A percentile compares a stretch with the other conserved stretches of the same genome.
phyloP scores from a whole-genome alignment of 108 stramenopile species.

The Conticribra weissflogii region DNA sequence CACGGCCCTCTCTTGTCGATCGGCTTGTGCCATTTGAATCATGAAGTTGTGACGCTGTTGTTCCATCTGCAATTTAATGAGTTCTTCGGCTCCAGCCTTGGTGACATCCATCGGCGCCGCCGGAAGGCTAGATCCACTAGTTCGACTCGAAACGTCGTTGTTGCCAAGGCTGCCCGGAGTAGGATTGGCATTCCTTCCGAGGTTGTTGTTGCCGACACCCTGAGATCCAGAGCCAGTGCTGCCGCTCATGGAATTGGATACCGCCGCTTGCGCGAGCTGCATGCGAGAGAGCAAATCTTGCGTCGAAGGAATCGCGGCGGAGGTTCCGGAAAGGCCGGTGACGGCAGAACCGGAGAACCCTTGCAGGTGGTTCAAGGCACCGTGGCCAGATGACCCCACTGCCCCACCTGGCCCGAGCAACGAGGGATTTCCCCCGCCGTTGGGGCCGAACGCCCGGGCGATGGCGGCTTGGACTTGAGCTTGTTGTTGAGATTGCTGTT shows the following conservation, averaged over 20 bases:
- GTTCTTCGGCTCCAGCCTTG: conserved; percentile 13
- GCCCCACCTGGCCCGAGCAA: too few relatives aligned
- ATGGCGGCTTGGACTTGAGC: conserved; percentile 40
- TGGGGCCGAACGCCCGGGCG: conserved; percentile 32
- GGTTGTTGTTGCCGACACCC: too few relatives aligned
- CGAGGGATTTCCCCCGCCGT: conserved; percentile 12
- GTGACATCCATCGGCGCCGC: background rate
- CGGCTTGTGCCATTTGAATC: conserved; percentile 10
- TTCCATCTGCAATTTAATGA: conserved; percentile 26
- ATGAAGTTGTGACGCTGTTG: conserved; percentile 23
- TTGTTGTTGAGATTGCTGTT: conserved; percentile 40
- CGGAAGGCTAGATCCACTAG: too few relatives aligned
- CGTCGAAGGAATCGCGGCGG: conserved; percentile 5
- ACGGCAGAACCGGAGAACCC: too few relatives aligned
- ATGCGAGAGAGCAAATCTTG: conserved; percentile 27
- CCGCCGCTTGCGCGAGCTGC: conserved; percentile 24
- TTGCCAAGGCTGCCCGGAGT: too few relatives aligned
- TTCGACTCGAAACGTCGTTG: conserved; percentile 5
- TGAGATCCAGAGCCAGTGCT: too few relatives aligned
- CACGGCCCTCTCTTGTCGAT: conserved; percentile 13
- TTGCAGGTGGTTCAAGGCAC: too few relatives aligned
- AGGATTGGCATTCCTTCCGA: too few relatives aligned
- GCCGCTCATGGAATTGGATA: too few relatives aligned
- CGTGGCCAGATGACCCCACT: too few relatives aligned
- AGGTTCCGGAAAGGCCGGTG: background rate